These are phyloP conservation scores for Hypsizygus marmoreus DNA, from an alignment of 768 basidiomycete genomes.

Conservation along the genomic window DNA sequence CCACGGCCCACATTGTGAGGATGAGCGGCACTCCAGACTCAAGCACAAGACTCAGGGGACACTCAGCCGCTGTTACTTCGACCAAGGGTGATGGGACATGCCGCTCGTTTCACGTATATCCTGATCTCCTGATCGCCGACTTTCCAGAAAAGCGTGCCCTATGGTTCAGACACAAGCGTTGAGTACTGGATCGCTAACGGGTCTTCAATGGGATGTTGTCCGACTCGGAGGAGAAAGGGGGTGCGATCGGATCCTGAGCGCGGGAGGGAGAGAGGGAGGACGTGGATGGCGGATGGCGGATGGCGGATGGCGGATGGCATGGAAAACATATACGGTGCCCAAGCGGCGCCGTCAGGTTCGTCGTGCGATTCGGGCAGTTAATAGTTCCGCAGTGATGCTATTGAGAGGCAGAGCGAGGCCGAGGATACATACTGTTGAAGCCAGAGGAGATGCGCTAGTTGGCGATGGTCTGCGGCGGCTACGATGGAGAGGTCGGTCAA, in stretches of 20 bases:
- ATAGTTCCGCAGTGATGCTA: slow-evolving; percentile 57
- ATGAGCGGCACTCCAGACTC: slow-evolving; percentile 75
- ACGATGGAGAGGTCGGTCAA: slow-evolving; percentile 2
- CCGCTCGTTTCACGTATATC: slow-evolving; percentile 53
- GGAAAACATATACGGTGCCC: slow-evolving; percentile 72
- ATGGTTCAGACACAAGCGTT: slow-evolving; percentile 38
- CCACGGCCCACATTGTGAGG: slow-evolving; percentile 57
- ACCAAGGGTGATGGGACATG: slow-evolving; percentile 42
- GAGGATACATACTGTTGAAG: slow-evolving; percentile 70
- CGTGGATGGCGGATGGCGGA: slow-evolving; percentile 60
- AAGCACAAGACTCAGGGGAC: slow-evolving; percentile 63
- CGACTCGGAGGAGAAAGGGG: slow-evolving; percentile 68
- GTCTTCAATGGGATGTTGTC: slow-evolving; percentile 60
- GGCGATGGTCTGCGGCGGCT: slow-evolving; percentile 63
- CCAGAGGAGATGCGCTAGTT: slow-evolving; percentile 56
- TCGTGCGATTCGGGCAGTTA: slow-evolving; percentile 53
- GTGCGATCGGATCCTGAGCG: slow-evolving; percentile 63
- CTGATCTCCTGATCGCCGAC: slow-evolving; percentile 56
- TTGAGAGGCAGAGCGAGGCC: slow-evolving; percentile 78
- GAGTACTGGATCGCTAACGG: slow-evolving; percentile 55
- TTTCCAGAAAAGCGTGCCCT: slow-evolving; percentile 65
- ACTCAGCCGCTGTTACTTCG: slow-evolving; percentile 37
- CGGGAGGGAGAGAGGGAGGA: slow-evolving; percentile 66
- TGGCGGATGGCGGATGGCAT: slow-evolving; percentile 53
- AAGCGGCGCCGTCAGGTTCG: slow-evolving; percentile 63